Evolutionary conservation across 129 eudicot species (phyloP).

Genomic region (Flaveria robusta): DNA sequence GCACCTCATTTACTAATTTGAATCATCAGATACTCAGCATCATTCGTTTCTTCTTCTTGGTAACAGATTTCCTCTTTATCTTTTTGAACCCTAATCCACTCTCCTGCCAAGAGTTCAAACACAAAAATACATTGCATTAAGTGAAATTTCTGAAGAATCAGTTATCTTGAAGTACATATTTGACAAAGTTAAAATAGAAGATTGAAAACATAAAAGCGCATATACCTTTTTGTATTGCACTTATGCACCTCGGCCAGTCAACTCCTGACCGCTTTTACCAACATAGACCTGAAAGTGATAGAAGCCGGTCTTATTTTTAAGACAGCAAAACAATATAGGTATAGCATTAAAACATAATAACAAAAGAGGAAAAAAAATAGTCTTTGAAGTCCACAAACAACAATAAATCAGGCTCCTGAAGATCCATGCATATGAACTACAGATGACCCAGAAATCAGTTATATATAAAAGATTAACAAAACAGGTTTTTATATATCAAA

Average conservation of each 20-base stretch:
- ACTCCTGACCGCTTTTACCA: constrained; percentile 66
- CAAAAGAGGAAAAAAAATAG: not conserved
- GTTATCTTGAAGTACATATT: too few species aligned
- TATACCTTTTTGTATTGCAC: constrained; percentile 70
- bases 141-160: not conserved
- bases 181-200: not conserved
- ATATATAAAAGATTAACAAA: not conserved
- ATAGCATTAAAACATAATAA: not conserved
- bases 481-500: not conserved
- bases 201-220: not conserved
- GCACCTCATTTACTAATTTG: not conserved
- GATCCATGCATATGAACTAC: not conserved
- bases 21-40: not conserved
- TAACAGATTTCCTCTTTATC: constrained; percentile 44
- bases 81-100: constrained; percentile 47
- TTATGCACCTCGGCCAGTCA: constrained; percentile 79
- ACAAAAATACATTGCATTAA: not conserved
- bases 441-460: not conserved
- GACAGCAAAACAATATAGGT: not conserved
- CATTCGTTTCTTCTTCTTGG: constrained; percentile 46
- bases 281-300: constrained; percentile 68
- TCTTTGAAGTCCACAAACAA: not conserved
- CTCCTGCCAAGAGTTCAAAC: constrained; percentile 47
- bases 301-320: not conserved
- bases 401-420: not conserved